Evolutionary conservation across 2,329 filamentous ascomycete species (phyloP).

Genomic region (Amauroascus niger): DNA sequence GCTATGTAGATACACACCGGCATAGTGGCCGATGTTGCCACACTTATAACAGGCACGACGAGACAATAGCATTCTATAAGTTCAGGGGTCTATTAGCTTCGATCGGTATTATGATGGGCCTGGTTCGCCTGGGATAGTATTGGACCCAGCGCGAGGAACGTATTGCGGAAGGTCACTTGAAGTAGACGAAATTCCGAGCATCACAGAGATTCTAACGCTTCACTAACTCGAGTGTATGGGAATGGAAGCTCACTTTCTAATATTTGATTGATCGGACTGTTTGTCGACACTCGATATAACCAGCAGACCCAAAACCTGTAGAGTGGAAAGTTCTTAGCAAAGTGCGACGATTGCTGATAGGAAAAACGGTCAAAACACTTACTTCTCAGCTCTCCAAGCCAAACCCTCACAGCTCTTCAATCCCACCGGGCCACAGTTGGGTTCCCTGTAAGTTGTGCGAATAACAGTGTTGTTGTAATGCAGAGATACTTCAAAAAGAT

Average conservation of each 20-base stretch:
- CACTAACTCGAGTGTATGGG: not conserved
- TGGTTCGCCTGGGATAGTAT: not conserved
- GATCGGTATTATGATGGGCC: not conserved
- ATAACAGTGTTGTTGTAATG: slow-evolving; percentile 4
- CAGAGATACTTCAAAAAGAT: slow-evolving; percentile 2
- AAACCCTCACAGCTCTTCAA: slow-evolving; percentile 17
- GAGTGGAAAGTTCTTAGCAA: slow-evolving; percentile 1
- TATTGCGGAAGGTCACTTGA: not conserved
- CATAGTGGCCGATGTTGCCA: slow-evolving; percentile 67
- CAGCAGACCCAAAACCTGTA: slow-evolving; percentile 2
- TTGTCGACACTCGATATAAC: slow-evolving; percentile 1
- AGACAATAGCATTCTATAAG: slow-evolving; percentile 60
- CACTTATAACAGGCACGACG: slow-evolving; percentile 71
- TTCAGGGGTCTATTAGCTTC: not conserved
- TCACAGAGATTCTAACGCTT: not conserved
- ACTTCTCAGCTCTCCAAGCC: slow-evolving; percentile 14
- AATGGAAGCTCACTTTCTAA: slow-evolving; percentile 5
- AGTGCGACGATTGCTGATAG: not conserved
- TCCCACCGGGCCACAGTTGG: slow-evolving; percentile 15
- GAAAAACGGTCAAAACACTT: not conserved
- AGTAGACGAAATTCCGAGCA: not conserved
- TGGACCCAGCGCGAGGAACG: not conserved
- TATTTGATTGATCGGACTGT: not conserved
- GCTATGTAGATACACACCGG: slow-evolving; percentile 36
- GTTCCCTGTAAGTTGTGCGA: slow-evolving; percentile 6